Evolutionary conservation across 257 asterid genomes (phyloP).

Genomic region (Euphrasia confusa): DNA sequence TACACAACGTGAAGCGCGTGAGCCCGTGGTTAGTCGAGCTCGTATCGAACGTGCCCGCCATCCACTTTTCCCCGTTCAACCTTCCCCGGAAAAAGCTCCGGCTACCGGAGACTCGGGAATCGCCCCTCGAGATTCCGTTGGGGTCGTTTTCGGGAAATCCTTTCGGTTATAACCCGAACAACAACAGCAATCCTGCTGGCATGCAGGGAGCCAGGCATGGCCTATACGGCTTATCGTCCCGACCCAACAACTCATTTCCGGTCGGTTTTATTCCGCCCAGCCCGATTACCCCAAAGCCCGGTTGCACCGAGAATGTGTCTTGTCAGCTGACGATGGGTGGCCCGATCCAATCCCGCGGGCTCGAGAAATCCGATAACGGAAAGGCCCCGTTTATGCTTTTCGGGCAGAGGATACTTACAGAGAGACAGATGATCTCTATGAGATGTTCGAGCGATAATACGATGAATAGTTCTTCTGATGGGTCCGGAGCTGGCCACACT

Average conservation of each 20-base stretch:
- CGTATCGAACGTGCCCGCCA: constrained; percentile 64
- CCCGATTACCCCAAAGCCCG: constrained; percentile 27
- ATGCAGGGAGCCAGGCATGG: constrained; percentile 99
- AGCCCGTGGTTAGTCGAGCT: constrained; percentile 86
- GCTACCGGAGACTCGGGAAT: constrained; percentile 49
- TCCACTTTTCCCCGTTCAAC: constrained; percentile 62
- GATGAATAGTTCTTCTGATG: constrained; percentile 46
- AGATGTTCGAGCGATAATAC: constrained; percentile 49
- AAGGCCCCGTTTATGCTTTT: constrained; percentile 62
- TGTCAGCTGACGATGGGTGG: constrained; percentile 62
- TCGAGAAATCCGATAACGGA: constrained; percentile 27
- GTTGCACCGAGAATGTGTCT: constrained; percentile 39
- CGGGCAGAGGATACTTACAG: constrained; percentile 63
- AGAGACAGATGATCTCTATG: constrained; percentile 53
- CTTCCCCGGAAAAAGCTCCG: constrained; percentile 65
- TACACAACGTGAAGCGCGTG: constrained; percentile 78
- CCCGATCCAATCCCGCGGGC: constrained; percentile 28
- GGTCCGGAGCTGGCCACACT: not conserved
- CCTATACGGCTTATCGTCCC: constrained; percentile 52
- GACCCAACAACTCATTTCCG: constrained; percentile 46
- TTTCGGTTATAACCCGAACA: constrained; percentile 48
- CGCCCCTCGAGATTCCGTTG: constrained; percentile 45
- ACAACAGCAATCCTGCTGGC: constrained; percentile 79
- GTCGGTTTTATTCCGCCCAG: constrained; percentile 38
- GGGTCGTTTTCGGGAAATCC: constrained; percentile 51